Percentiles rank a stretch among this genome's conserved stretches.
These are phyloP conservation scores for Ustilago bromivora DNA, from an alignment of 1,284 basidiomycete genomes.

Conservation along the genomic window DNA sequence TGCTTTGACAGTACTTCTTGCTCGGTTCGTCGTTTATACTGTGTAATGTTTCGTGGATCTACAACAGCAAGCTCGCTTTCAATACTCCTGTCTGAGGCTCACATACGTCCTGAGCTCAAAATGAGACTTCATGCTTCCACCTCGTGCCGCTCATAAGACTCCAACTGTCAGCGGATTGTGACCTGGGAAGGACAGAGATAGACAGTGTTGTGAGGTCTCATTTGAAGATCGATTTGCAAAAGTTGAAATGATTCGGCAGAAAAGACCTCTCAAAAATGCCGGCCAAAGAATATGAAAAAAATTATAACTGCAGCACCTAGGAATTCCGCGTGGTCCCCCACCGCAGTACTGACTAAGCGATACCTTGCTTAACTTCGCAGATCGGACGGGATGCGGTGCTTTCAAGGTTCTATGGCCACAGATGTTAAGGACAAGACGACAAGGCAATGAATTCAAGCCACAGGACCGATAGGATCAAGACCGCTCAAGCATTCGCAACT, in stretches of 20 bases:
- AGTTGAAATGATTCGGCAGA: too few species aligned
- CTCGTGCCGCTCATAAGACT: too few species aligned
- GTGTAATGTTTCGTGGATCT: background rate
- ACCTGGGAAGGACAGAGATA: too few species aligned
- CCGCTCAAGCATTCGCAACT: too few species aligned
- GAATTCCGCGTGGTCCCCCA: conserved; percentile 86
- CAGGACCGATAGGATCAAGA: too few species aligned
- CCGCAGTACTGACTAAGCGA: conserved; percentile 84
- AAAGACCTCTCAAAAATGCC: too few species aligned
- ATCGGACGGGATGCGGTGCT: conserved; percentile 84
- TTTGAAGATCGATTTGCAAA: too few species aligned
- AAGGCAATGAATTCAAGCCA: too few species aligned
- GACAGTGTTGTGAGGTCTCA: too few species aligned
- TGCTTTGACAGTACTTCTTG: background rate
- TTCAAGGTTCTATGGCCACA: conserved; percentile 83
- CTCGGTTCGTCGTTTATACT: background rate
- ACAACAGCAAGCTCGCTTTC: background rate
- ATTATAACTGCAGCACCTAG: conserved; percentile 79
- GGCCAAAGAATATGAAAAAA: too few species aligned
- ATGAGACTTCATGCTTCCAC: too few species aligned
- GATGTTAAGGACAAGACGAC: conserved; percentile 69
- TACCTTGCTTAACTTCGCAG: conserved; percentile 83
- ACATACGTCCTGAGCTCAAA: background rate
- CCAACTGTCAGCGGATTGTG: too few species aligned
- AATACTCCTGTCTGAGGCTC: background rate